Evolutionary conservation across 257 asterid genomes (phyloP).

Genomic region (Solanum lycopersicoides): DNA sequence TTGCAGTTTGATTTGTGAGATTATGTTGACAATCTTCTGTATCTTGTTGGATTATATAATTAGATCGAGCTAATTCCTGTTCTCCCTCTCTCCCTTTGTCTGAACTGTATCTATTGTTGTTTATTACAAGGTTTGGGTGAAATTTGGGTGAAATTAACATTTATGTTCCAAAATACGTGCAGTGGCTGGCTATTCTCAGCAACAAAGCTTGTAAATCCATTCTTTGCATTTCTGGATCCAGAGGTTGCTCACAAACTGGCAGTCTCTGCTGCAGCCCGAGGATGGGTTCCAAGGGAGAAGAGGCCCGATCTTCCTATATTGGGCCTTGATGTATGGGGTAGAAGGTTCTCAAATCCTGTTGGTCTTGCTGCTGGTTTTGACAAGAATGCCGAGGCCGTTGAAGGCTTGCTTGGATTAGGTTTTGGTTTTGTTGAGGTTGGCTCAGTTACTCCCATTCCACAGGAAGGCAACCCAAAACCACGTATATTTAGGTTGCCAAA

Average conservation of each 20-base stretch:
- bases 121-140: background rate
- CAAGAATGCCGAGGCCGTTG: constrained; percentile 97
- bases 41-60: background rate
- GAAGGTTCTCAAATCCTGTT: constrained; percentile 92
- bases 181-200: constrained; percentile 98
- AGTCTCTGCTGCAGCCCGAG: constrained; percentile 97
- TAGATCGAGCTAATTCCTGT: background rate
- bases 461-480: constrained; percentile 98
- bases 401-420: constrained; percentile 90
- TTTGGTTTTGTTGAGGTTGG: constrained; percentile 99
- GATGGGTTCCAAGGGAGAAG: constrained; percentile 96
- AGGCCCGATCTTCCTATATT: constrained; percentile 72
- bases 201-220: constrained; percentile 89
- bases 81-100: background rate
- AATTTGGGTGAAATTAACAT: background rate
- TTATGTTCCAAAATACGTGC: constrained; percentile 15
- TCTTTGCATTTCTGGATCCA: constrained; percentile 88
- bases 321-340: constrained; percentile 84
- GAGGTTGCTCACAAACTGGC: constrained; percentile 91
- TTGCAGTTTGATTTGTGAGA: background rate
- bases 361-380: constrained; percentile 99
- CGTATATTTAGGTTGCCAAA: constrained; percentile 79
- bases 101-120: background rate
- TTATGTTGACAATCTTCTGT: background rate
- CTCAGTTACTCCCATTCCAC: constrained; percentile 94